Evolutionary conservation across 768 basidiomycete species (phyloP), one percentile per base, ranked within the genome.

Genomic region (Termitomyces sp.): DNA sequence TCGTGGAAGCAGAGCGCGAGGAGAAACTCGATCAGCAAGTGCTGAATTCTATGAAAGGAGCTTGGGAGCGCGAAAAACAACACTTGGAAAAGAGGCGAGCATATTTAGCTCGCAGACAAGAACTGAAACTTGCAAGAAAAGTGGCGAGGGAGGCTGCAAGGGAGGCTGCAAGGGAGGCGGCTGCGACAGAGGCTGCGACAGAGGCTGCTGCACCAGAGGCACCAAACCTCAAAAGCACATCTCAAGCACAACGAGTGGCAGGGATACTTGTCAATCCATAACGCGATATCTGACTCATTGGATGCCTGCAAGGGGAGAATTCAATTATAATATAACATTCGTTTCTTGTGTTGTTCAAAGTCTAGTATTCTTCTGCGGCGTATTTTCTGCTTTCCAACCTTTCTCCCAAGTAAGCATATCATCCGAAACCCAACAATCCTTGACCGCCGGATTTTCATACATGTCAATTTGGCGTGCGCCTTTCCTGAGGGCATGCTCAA

Each of bases 401-500:
- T 70, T 72, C 34, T 81, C 79, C 92, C 91, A 93, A 51, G 78
- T 74, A 45, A 74, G 64, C 89, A 92, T 93, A 46, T 82, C 82
- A 54, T 76, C 75, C 13, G 88, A 90, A 31, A 93, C 82, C 75
- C 82, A 87, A 66, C 88, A 91, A 66, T 93, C 87, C 63, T 76
- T 87, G 55, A 93, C 88, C 4, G 79, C 79, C 6, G 76, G 66
- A 55, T 80, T 81, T 71, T 91, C 87, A 63, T 85, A 91, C 70
- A 79, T 77, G 65, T 90, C 88, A 41, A 93, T 65, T 63, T 91
- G 88, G 61, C 85, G 76, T 51, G 65, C 71, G 2, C 88, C 88
- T 55, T 82, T 83, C 48, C 91, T 81, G n/a, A 94, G 67, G 36
- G 92, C 75, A 68, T 92, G 87, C 64, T 94, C 91, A 39, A 93